phyloP scores from a whole-genome alignment of 805 yeast species.

The Dipodascus geniculatus region DNA sequence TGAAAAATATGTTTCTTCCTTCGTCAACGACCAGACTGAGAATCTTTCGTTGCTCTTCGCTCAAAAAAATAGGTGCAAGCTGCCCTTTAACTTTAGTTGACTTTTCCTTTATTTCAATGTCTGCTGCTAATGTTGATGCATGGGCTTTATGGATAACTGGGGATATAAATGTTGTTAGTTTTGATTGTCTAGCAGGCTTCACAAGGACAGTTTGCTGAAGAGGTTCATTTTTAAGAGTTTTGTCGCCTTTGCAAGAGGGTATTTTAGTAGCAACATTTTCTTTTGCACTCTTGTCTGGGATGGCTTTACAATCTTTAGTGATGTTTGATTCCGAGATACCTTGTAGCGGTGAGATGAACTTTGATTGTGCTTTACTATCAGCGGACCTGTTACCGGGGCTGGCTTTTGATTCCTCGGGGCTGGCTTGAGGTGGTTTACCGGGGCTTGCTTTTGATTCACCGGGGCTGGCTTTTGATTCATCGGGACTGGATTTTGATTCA shows the following conservation, averaged over 20 bases:
- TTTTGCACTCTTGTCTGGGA: too few relatives aligned
- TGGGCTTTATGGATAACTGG: neutral
- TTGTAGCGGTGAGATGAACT: neutral
- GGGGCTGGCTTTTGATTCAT: neutral
- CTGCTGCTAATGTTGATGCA: neutral
- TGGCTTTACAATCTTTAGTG: conserved; percentile 1
- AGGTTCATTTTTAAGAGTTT: neutral
- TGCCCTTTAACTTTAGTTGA: conserved; percentile 5
- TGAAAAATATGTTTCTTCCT: conserved; percentile 59
- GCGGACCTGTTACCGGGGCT: too few relatives aligned
- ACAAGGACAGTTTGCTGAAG: neutral
- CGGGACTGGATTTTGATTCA: neutral
- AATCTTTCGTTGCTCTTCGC: conserved; percentile 42
- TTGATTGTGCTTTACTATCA: too few relatives aligned
- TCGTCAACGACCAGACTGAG: conserved; percentile 55
- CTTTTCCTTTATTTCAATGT: neutral
- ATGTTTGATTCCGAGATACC: neutral
- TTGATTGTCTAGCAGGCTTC: neutral
- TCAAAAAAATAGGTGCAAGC: conserved; percentile 19
- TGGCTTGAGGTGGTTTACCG: too few relatives aligned
- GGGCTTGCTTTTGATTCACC: too few relatives aligned
- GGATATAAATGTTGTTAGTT: neutral
- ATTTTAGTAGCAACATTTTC: neutral
- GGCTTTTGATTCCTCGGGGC: too few relatives aligned
- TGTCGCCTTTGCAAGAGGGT: neutral